A percentile compares a stretch with the other conserved stretches of the same genome.
phyloP scores from a whole-genome alignment of 108 stramenopile species.

The Stephanodiscus minutulus region DNA sequence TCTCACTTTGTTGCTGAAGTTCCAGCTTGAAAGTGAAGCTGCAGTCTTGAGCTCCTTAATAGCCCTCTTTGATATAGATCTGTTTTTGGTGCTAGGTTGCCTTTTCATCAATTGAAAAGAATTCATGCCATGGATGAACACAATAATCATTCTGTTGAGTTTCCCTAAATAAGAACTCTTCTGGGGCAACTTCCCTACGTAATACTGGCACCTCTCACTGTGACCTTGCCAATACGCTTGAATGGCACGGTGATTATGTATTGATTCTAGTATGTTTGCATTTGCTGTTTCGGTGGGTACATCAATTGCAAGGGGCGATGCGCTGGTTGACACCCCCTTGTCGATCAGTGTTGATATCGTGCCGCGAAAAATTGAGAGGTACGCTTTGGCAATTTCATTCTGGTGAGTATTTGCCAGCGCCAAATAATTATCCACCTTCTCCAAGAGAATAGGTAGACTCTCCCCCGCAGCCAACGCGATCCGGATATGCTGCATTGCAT shows the following conservation, averaged over 20 bases:
- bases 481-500: slow-evolving; percentile 2
- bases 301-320: background rate
- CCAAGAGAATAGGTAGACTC: slow-evolving; percentile 16
- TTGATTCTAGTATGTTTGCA: background rate
- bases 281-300: background rate
- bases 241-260: slow-evolving; percentile 14
- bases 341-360: slow-evolving; percentile 26
- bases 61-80: too few relatives aligned
- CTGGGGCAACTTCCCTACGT: background rate
- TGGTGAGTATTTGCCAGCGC: slow-evolving; percentile 5
- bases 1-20: background rate
- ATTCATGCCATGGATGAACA: slow-evolving; percentile 6
- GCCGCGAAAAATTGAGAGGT: slow-evolving; percentile 3
- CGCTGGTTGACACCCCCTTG: slow-evolving; percentile 4
- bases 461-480: slow-evolving; percentile 14
- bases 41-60: too few relatives aligned
- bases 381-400: background rate
- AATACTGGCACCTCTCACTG: slow-evolving; percentile 21
- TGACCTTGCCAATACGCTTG: slow-evolving; percentile 27
- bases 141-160: background rate
- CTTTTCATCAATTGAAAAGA: too few relatives aligned
- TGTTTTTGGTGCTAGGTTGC: too few relatives aligned
- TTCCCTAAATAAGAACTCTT: too few relatives aligned
- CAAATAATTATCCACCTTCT: slow-evolving; percentile 23
- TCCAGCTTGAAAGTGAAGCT: too few relatives aligned